Percentiles rank a stretch among this genome's conserved stretches.
These are phyloP conservation scores for Trichocladium uniseriatum DNA, from an alignment of 495 filamentous ascomycete genomes.

Conservation along the genomic window DNA sequence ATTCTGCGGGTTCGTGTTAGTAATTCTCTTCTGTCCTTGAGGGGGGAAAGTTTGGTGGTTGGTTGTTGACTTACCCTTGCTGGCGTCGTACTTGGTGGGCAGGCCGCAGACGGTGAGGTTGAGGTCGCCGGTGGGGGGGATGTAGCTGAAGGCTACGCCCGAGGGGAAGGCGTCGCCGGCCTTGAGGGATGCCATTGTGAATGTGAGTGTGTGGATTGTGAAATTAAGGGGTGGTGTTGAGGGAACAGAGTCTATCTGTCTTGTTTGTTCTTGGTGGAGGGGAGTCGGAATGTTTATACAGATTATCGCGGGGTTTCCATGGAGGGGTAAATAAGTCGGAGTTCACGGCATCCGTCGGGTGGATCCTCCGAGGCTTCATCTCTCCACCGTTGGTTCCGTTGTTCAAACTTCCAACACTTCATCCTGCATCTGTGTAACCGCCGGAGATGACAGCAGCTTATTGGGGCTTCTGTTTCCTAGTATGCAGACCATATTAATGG, in stretches of 20 bases:
- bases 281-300: background rate
- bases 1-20: slow-evolving; percentile 41
- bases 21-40: too few species aligned
- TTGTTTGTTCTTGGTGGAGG: background rate
- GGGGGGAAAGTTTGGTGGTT: background rate
- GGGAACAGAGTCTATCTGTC: background rate
- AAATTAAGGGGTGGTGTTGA: background rate
- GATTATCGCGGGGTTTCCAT: background rate
- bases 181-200: slow-evolving; percentile 63
- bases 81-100: slow-evolving; percentile 71
- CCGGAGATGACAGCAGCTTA: too few species aligned
- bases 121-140: slow-evolving; percentile 56
- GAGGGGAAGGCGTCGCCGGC: slow-evolving; percentile 76
- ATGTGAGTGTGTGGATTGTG: background rate
- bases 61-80: slow-evolving; percentile 42
- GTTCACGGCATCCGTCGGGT: background rate
- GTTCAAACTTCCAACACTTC: too few species aligned
- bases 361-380: too few species aligned
- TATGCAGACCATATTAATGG: too few species aligned
- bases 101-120: slow-evolving; percentile 69
- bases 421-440: too few species aligned
- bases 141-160: slow-evolving; percentile 70
- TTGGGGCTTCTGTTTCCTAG: too few species aligned
- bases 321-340: background rate
- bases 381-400: too few species aligned